Base-by-base conservation (phyloP, 176 grass and related monocot genomes). In the Poa annua region DNA sequence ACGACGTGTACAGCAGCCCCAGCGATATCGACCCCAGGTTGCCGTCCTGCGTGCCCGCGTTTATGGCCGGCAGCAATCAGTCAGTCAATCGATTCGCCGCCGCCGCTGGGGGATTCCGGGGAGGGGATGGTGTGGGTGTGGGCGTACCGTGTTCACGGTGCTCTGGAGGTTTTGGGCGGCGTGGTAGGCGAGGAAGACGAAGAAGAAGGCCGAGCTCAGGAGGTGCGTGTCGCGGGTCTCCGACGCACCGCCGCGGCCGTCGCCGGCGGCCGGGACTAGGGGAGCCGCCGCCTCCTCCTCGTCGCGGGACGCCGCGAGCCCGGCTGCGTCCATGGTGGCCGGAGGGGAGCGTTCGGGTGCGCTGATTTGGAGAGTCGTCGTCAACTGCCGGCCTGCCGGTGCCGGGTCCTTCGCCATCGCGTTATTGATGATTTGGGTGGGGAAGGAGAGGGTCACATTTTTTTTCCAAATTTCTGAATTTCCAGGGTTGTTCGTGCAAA, bases 151-250 rank as follows among this genome's bases (percentile, higher is more conserved):
- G 89, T 98, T 98, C 38, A 98, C 92, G 42, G 91, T 98, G 92
- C 86, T 95, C 83, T 98, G 85, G 57, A 98, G 84, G 74, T 98
- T 98, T 91, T 98, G 96, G 65, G 96, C 92, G 67, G 96, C 96
- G 78, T 94, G 92, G 83, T 95, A 98, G 26, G 96, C 92, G 75
- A 94, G 92, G 96, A 98, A 98, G 76, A 98, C 77, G 87, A 98
- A 93, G 71, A 98, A 74, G 89, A 98, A 98, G 45, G 92, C 96
- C 19, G 70, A 85, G 80, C 92, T 95, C 57, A 98, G 91, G 55
- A 95, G 80, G 71, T 87, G 96, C 53, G 90, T 35, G 74, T 98
- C 96, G 66, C 88, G 82, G 15, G 72, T 38, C 78, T 72, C 50
- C 34, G 80, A 15, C 1, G 65, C 33, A 36, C 51, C 66, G n/a